Conservation (phyloP, 495 filamentous ascomycete species). For the Oleoguttula mirabilis region DNA sequence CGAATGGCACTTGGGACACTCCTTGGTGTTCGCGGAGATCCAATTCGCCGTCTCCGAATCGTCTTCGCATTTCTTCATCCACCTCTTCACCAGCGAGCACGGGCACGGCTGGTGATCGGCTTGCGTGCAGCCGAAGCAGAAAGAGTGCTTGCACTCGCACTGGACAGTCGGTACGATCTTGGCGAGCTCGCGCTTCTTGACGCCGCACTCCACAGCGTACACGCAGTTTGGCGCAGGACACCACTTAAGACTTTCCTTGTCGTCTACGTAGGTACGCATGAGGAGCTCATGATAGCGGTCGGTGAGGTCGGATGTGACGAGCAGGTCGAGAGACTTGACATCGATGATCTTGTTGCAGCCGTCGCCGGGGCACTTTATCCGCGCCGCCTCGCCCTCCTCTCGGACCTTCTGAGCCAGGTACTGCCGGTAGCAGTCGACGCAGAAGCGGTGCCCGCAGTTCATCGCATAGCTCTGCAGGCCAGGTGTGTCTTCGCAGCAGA, state of each 20-base stretch:
- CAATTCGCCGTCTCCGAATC: conserved; percentile 98
- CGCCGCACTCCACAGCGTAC: conserved; percentile 76
- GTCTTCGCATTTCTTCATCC: conserved; percentile 97
- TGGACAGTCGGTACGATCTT: conserved; percentile 79
- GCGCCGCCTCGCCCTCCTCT: conserved; percentile 85
- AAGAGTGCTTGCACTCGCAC: conserved; percentile 70
- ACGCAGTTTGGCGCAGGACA: conserved; percentile 92
- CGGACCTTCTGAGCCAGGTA: conserved; percentile 86
- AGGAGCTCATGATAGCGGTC: conserved; percentile 75
- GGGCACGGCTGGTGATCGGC: conserved; percentile 89
- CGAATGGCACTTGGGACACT: conserved; percentile 88
- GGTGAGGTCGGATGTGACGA: conserved; percentile 63
- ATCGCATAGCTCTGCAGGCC: conserved; percentile 83
- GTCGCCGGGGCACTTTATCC: conserved; percentile 85
- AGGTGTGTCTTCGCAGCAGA: conserved; percentile 82
- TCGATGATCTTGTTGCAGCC: conserved; percentile 85
- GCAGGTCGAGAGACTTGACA: conserved; percentile 69
- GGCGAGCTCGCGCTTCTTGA: conserved; percentile 73
- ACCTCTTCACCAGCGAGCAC: conserved; percentile 82
- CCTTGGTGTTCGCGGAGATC: conserved; percentile 98
- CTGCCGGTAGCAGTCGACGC: conserved; percentile 81
- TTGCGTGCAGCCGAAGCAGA: conserved; percentile 94
- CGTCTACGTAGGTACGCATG: conserved; percentile 90
- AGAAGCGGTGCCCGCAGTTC: conserved; percentile 94
- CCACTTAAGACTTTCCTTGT: conserved; percentile 90